Base-by-base conservation (phyloP, 2,329 filamentous ascomycete genomes). In the Alternaria triticina region DNA sequence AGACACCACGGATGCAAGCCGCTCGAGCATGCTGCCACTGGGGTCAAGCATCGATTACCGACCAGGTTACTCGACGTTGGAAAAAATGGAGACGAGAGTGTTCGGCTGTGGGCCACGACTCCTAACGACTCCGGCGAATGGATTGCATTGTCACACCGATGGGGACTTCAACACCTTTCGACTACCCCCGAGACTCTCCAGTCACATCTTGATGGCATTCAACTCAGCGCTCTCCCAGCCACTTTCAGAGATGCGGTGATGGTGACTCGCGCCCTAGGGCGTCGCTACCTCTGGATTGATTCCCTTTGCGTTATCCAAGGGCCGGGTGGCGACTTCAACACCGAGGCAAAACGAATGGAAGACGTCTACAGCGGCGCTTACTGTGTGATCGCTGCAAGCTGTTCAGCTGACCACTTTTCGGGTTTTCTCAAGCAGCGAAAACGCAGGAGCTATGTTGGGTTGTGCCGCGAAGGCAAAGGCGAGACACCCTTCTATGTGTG, bases 211-310 rank as follows among this genome's bases (percentile, higher is more conserved):
- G 27, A 22, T 6, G 45, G 55, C 12, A 43, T 57, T 5, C 10
- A 28, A 3, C 5, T 57, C 11, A 28, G 7, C 12, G 17, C 45
- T 12, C 55, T 73, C 8, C 71, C 71, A 6, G 33, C 49, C 10
- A 70, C 68, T 3, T 73, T 76, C 54, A 61, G 33, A 36, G 70
- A 77, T 54, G 73, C 74, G 0, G 59, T 75, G 1, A 61, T 5
- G 2, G 51, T 70, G 1, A 74, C 73, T 5, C 61, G 74, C 0
- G 59, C 62, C 0, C 57, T 75, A 3, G 66, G 67, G 0, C 20
- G 59, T 4, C 57, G 58, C 4, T 77, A 71, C 33, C 59, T 77
- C 4, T 77, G 75, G 72, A 76, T 77, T 9, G 75, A 77, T 47
- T 69, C 67, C 0, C 33, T 76, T 3, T 77, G 75, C 36, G 68